Base-by-base conservation (phyloP, 495 filamentous ascomycete genomes). In the Mytilinidion resinicola region DNA sequence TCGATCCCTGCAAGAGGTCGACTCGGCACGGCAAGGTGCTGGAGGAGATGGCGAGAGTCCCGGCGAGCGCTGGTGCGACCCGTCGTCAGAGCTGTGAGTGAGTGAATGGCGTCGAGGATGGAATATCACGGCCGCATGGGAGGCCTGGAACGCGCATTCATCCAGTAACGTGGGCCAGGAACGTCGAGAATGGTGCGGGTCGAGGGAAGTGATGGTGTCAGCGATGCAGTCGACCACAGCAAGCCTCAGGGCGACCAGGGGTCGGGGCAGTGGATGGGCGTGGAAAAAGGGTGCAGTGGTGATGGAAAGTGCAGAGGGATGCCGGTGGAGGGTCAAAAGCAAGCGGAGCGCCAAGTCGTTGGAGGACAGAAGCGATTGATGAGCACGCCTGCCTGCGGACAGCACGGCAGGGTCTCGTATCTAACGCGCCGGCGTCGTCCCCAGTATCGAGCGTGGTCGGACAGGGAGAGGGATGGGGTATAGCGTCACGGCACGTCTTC, bases 101-200 rank as follows among this genome's bases (percentile, higher is more conserved):
- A 55, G 53, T 34, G 49, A 53, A 41, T 20, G 38, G 58, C 59
- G 51, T 46, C 42, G n/a, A 35, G 60, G 17, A 51, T 21, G 33
- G 59, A 58, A 56, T 66, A 66, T 66, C 63, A 66, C 59, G 56
- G 56, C 55, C 59, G 63, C 59, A 66, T 66, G 55, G 52, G 59
- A 59, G 55, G 59, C 59, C 50, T 38, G 37, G 41, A 49, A 51
- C 51, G 59, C 59, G 59, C 50, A 62, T 55, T 56, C 58, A 61
- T 42, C 58, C 58, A 49, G 37, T 58, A 59, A 35, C 30, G 54
- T 20, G 20, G 42, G 59, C 44, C 49, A 25, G 55, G 55, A 48
- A 51, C 15, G 42, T 52, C 30, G 36, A 59, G 56, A 61, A 46
- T 19, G 0, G 44, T 38, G 37, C 19, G 33, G 47, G 17, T 35